phyloP scores from a whole-genome alignment of 2,329 filamentous ascomycete species.

The Helotiales sp. region DNA sequence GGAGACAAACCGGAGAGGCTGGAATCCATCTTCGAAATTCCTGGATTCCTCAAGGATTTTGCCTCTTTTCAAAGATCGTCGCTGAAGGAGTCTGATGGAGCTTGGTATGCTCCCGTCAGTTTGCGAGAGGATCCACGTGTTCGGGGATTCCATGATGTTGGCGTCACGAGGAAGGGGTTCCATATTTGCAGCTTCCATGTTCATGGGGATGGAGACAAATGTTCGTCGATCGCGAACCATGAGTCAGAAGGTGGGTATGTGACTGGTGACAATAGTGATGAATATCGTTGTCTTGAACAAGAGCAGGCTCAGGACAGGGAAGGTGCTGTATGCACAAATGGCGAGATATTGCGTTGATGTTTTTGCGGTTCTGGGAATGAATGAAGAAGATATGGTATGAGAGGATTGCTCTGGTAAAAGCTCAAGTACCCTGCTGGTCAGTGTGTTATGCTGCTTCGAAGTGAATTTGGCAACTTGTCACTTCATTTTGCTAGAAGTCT shows the following conservation, averaged over 20 bases:
- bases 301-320: not conserved
- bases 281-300: not conserved
- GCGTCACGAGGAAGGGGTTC: not conserved
- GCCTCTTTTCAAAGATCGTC: not conserved
- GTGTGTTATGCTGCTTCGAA: too few relatives aligned
- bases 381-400: too few relatives aligned
- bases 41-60: constrained; percentile 13
- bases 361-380: too few relatives aligned
- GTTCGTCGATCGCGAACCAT: not conserved
- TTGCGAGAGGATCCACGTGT: constrained; percentile 4
- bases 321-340: not conserved
- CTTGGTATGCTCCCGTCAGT: not conserved
- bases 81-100: not conserved
- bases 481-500: too few relatives aligned
- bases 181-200: constrained; percentile 12
- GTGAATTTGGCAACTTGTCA: too few relatives aligned
- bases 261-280: not conserved
- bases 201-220: not conserved
- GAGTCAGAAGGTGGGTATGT: not conserved
- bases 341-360: not conserved
- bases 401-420: too few relatives aligned
- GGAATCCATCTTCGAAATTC: constrained; percentile 5
- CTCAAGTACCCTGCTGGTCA: too few relatives aligned
- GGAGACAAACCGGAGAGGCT: not conserved
- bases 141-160: not conserved